These are phyloP conservation scores for Solanum sparsipilum DNA, from an alignment of 257 asterid species.

Conservation along the genomic window DNA sequence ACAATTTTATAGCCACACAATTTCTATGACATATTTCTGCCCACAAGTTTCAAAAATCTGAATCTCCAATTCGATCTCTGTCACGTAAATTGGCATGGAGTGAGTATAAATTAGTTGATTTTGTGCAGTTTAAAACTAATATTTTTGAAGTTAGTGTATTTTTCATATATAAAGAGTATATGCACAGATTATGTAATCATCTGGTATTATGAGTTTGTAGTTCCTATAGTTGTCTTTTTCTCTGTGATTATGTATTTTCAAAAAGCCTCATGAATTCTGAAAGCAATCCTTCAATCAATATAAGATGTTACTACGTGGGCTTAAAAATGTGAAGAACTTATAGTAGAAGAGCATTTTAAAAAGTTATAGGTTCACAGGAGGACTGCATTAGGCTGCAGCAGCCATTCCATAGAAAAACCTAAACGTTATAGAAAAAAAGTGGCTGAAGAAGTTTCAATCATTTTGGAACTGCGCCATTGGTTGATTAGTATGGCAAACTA, in stretches of 20 bases:
- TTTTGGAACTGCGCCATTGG: not conserved
- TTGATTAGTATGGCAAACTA: not conserved
- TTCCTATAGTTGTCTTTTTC: not conserved
- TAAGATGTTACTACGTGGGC: not conserved
- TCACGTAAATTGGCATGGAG: not conserved
- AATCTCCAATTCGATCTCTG: not conserved
- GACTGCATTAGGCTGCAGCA: not conserved
- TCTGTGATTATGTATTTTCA: not conserved
- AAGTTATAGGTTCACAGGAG: not conserved
- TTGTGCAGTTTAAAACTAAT: not conserved
- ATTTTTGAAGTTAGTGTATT: not conserved
- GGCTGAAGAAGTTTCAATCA: not conserved
- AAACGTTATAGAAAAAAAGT: not conserved
- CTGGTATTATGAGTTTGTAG: not conserved
- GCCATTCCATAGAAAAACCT: not conserved
- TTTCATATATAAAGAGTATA: not conserved
- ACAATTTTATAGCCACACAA: not conserved
- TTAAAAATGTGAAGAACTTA: not conserved
- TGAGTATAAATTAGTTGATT: not conserved
- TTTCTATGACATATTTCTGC: not conserved
- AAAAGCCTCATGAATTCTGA: not conserved
- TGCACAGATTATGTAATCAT: not conserved
- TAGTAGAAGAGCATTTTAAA: not conserved
- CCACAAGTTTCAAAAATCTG: not conserved
- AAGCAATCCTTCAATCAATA: not conserved